Conservation (phyloP, 2,329 filamentous ascomycete species). For the Aspergillus pseudotamarii region DNA sequence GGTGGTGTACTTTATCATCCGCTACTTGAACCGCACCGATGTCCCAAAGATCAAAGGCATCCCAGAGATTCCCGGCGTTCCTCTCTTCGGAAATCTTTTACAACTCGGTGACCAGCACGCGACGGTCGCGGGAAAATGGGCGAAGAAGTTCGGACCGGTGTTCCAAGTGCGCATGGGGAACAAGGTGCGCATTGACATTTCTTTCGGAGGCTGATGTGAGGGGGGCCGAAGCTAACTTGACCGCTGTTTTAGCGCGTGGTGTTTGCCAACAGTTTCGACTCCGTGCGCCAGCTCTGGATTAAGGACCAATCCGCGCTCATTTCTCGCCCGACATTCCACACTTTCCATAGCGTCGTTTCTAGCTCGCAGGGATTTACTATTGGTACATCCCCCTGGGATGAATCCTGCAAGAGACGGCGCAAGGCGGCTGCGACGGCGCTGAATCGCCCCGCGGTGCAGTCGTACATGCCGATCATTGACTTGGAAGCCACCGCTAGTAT, state of each 20-base stretch:
- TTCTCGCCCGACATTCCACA: slow-evolving; percentile 76
- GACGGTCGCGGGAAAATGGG: slow-evolving; percentile 58
- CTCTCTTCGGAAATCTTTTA: slow-evolving; percentile 65
- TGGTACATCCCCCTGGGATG: slow-evolving; percentile 81
- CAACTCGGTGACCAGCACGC: slow-evolving; percentile 63
- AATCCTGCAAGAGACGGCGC: slow-evolving; percentile 74
- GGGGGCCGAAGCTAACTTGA: background rate
- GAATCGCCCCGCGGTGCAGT: slow-evolving; percentile 73
- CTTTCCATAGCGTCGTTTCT: slow-evolving; percentile 78
- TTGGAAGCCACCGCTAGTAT: slow-evolving; percentile 73
- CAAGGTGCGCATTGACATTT: slow-evolving; percentile 46
- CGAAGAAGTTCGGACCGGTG: slow-evolving; percentile 63
- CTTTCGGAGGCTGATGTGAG: slow-evolving; percentile 9
- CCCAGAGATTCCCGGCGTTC: slow-evolving; percentile 64
- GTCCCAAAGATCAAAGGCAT: slow-evolving; percentile 63
- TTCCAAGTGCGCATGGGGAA: slow-evolving; percentile 72
- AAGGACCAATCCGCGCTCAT: slow-evolving; percentile 77
- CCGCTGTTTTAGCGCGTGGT: slow-evolving; percentile 60
- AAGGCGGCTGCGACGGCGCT: slow-evolving; percentile 79
- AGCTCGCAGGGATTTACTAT: slow-evolving; percentile 79
- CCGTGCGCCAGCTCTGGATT: slow-evolving; percentile 73
- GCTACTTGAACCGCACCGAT: slow-evolving; percentile 55
- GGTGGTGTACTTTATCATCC: slow-evolving; percentile 43
- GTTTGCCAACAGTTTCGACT: slow-evolving; percentile 77
- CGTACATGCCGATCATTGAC: slow-evolving; percentile 81